Conservation (phyloP, 1,284 basidiomycete species). For the Xanthoconium separans region DNA sequence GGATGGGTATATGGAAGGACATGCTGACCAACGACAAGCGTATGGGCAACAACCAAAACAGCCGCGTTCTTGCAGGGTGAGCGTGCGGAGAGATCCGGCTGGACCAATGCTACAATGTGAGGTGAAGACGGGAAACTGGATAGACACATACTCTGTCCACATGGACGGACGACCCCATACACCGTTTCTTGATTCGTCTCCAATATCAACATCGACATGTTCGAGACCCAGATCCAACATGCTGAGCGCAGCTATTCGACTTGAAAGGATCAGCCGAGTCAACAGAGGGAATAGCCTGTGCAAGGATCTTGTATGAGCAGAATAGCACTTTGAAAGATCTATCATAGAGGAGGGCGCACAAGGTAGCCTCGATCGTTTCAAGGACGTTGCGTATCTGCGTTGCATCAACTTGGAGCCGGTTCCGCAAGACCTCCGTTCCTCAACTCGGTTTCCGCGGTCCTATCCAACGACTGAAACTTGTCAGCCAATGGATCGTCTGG, state of each 20-base stretch:
- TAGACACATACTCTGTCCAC: constrained; percentile 70
- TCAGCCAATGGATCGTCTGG: constrained; percentile 49
- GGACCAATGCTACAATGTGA: constrained; percentile 57
- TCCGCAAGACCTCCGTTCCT: constrained; percentile 27
- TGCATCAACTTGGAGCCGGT: constrained; percentile 33
- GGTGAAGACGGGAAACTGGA: background rate
- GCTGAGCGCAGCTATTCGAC: constrained; percentile 86
- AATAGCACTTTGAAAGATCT: too few species aligned
- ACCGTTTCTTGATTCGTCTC: constrained; percentile 52
- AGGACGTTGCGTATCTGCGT: constrained; percentile 53
- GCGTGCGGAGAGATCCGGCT: constrained; percentile 58
- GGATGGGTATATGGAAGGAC: background rate
- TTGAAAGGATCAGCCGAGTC: constrained; percentile 82
- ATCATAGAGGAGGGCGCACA: constrained; percentile 72
- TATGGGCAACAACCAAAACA: constrained; percentile 82
- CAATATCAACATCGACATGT: constrained; percentile 85
- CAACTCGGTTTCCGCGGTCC: constrained; percentile 55
- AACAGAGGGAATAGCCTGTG: constrained; percentile 62
- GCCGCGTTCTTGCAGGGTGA: constrained; percentile 80
- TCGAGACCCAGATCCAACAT: constrained; percentile 83
- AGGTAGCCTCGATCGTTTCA: constrained; percentile 67
- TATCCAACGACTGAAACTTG: constrained; percentile 74
- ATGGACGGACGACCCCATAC: constrained; percentile 63
- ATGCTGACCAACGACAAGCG: constrained; percentile 69
- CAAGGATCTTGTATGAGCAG: background rate